Base-by-base conservation (phyloP, 1,284 basidiomycete species). In the Puccinia horiana region DNA sequence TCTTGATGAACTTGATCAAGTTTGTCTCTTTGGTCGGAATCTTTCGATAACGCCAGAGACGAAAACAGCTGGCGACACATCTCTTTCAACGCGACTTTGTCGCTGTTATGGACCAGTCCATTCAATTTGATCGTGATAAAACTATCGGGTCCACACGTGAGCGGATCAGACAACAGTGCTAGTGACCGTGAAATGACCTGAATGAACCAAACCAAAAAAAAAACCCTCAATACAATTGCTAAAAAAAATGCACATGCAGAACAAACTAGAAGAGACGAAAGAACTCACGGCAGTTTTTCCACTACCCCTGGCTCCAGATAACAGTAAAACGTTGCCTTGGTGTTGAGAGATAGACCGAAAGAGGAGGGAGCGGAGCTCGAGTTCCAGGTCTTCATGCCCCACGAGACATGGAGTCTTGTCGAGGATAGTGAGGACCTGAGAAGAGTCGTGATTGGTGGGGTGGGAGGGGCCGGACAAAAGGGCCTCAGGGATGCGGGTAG, bases 11-110 rank as follows among this genome's bases (percentile, higher is more conserved):
- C 72, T 16, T 74, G 72, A 32, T 74, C 72, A 29, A 79, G 42
- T n/a, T 11, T 40, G 32, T 56, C 20, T 9, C n/a, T 37, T 32
- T 79, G 61, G 40, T 84, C 81, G 8, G 58, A 61, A 16, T 61
- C 58, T 61, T 61, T 61, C 29, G 58, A 61, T 61, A 61, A 14
- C 29, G 85, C 84, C 35, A 83, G 84, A 83, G 84, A 85, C 78
- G 86, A 20, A 85, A 87, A 44, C 85, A 95, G 87, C 85, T 98
- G 96, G 77, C 92, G 89, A 0, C 94, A 94, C 84, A 98, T 93
- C 87, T 96, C 94, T n/a, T 92, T 91, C 86, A 97, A 91, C n/a
- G 96, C 96, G 3, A 94, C 88, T 40, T 93, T 90, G 86, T 97
- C 96, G 72, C 92, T 94, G 40, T 90, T 90, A 84, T 97, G 94